phyloP scores from a whole-genome alignment of 2,329 filamentous ascomycete species.

The Acephala macrosclerotiorum region DNA sequence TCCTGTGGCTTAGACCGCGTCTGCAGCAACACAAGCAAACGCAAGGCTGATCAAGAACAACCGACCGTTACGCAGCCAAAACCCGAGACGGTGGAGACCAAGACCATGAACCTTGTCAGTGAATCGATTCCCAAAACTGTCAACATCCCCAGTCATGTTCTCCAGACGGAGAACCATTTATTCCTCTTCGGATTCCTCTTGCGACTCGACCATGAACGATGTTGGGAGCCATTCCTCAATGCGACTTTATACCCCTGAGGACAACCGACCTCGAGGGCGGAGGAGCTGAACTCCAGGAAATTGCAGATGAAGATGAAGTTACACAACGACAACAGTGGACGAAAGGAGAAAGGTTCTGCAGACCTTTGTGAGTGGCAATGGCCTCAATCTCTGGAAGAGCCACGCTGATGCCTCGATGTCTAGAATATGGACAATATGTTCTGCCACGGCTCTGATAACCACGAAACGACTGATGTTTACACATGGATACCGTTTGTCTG shows the following conservation, averaged over 20 bases:
- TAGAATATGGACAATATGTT: slow-evolving; percentile 32
- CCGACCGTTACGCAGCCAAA: slow-evolving; percentile 2
- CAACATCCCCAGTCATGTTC: neutral
- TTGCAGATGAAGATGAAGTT: neutral
- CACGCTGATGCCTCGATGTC: neutral
- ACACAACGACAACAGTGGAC: neutral
- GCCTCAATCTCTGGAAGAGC: neutral
- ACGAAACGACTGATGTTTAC: slow-evolving; percentile 34
- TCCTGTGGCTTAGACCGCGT: neutral
- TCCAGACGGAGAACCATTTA: neutral
- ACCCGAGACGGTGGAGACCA: neutral
- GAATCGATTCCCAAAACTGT: neutral
- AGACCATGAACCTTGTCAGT: neutral
- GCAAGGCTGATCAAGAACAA: slow-evolving; percentile 1
- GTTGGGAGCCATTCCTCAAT: neutral
- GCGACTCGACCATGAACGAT: neutral
- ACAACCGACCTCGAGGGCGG: neutral
- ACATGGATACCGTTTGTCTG: slow-evolving; percentile 33
- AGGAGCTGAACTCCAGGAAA: neutral
- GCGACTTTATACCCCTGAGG: slow-evolving; percentile 1
- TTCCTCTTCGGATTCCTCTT: neutral
- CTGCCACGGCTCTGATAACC: slow-evolving; percentile 30
- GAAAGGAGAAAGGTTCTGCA: neutral
- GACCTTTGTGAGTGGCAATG: neutral
- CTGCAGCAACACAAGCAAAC: neutral